Base-by-base conservation (phyloP, 2,329 filamentous ascomycete species). In the Pyrenochaeta sp. region DNA sequence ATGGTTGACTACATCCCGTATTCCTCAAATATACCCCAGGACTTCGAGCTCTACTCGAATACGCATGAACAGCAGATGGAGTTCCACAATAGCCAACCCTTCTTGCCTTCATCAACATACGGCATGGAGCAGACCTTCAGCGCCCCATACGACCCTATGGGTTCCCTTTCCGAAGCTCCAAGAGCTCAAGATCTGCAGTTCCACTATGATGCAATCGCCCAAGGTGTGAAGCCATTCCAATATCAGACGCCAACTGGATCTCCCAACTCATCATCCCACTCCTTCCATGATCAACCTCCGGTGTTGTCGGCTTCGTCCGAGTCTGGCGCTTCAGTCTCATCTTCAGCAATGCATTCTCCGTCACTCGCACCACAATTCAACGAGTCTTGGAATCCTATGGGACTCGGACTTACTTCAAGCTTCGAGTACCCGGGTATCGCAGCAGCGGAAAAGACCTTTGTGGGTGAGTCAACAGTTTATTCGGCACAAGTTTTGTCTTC, bases 301-400 rank as follows among this genome's bases (percentile, higher is more conserved):
- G 72, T 80, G 10, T 77, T 82, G 15, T 82, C 80, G 13, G 75
- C 80, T 15, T 82, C 80, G 2, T 84, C 82, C 8, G 81, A 84
- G 65, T 84, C 83, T 30, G 81, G 80, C 54, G 81, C 81, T 45
- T 84, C 82, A 19, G 77, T 79, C 9, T 80, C 83, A 10, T 84
- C 83, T 3, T 85, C 83, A 10, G 75, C 80, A 15, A 80, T 81
- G 63, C 81, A 80, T 43, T 85, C 83, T 5, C 83, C 83, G 28
- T 80, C 85, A 83, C 30, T 89, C 84, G 50, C 87, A 83, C 71
- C 82, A 84, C 61, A 92, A 84, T 59, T 87, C 84, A 58, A 83
- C 82, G 57, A 88, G 78, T 54, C 85, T 81, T 51, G 91, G 89
- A 50, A 78, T 76, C 61, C 85, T 84, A 62, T 85, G 85, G 84